Evolutionary conservation across 2,329 filamentous ascomycete species (phyloP).

Genomic region (Trichoderma sp.): DNA sequence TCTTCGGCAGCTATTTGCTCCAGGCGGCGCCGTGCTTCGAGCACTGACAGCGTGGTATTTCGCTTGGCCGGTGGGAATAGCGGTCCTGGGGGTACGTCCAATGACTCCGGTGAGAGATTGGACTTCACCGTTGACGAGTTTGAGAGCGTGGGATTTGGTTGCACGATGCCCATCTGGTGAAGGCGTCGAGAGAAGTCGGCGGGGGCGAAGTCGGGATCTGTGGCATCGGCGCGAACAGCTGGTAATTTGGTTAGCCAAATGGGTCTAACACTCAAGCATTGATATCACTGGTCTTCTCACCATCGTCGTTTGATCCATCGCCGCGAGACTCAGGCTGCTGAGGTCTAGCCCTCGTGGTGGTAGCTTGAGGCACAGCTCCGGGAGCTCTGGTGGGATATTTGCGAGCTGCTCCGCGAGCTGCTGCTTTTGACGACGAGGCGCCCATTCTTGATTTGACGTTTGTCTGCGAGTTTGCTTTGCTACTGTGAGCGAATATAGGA

Average conservation of each 20-base stretch:
- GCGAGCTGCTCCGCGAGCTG: constrained; percentile 29
- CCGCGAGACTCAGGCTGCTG: constrained; percentile 2
- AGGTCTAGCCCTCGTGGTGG: constrained; percentile 24
- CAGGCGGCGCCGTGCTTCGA: constrained; percentile 47
- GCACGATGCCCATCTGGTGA: constrained; percentile 53
- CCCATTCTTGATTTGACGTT: constrained; percentile 1
- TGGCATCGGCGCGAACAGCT: constrained; percentile 43
- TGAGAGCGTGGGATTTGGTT: constrained; percentile 54
- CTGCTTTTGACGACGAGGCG: constrained; percentile 21
- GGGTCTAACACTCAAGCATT: not conserved
- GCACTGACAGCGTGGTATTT: constrained; percentile 49
- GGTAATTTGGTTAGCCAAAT: not conserved
- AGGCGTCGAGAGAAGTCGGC: constrained; percentile 52
- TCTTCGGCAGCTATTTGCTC: constrained; percentile 46
- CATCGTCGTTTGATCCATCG: constrained; percentile 25
- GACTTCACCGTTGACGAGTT: constrained; percentile 47
- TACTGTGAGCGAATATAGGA: not conserved
- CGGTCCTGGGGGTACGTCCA: constrained; percentile 27
- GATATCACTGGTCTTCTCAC: constrained; percentile 16
- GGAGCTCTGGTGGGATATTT: constrained; percentile 45
- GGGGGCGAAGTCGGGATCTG: constrained; percentile 42
- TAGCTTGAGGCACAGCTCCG: constrained; percentile 25
- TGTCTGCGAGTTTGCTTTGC: not conserved
- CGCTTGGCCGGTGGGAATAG: constrained; percentile 32
- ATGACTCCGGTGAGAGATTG: constrained; percentile 19